phyloP scores from a whole-genome alignment of 1,139 yeast genomes.

The Nakaseomyces sp. region DNA sequence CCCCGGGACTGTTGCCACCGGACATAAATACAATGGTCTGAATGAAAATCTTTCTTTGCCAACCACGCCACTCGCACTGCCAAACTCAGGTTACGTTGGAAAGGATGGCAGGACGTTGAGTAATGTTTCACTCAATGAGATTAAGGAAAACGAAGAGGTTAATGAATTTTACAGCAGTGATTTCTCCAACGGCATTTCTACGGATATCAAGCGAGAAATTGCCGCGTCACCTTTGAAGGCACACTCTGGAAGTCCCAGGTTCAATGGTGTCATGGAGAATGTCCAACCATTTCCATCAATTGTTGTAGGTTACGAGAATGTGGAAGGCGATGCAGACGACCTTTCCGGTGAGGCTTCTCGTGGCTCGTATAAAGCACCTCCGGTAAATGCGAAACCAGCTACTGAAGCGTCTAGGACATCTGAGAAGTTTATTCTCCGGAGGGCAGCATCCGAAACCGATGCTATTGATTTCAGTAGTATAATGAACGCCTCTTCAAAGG shows the following conservation, averaged over 20 bases:
- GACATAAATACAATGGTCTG: not conserved
- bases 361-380: not conserved
- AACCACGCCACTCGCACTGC: slow-evolving; percentile 12
- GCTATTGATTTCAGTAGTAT: slow-evolving; percentile 3
- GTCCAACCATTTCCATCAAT: slow-evolving; percentile 22
- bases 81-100: slow-evolving; percentile 7
- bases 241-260: not conserved
- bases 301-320: slow-evolving; percentile 18
- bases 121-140: slow-evolving; percentile 25
- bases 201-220: slow-evolving; percentile 6
- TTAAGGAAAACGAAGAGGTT: slow-evolving; percentile 28
- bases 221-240: slow-evolving; percentile 5
- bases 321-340: slow-evolving; percentile 2
- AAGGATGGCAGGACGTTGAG: slow-evolving; percentile 19
- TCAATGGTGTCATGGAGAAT: slow-evolving; percentile 10
- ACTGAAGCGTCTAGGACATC: slow-evolving; percentile 9
- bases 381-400: slow-evolving; percentile 7
- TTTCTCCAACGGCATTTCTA: not conserved
- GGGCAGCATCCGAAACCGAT: slow-evolving; percentile 27
- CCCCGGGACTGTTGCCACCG: not conserved
- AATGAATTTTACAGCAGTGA: slow-evolving; percentile 17
- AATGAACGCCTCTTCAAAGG: not conserved
- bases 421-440: slow-evolving; percentile 16
- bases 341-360: slow-evolving; percentile 1
- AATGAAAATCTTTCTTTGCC: slow-evolving; percentile 10